These are phyloP conservation scores for Pharus latifolius DNA, from an alignment of 176 grass and related monocot genomes.

Conservation along the genomic window DNA sequence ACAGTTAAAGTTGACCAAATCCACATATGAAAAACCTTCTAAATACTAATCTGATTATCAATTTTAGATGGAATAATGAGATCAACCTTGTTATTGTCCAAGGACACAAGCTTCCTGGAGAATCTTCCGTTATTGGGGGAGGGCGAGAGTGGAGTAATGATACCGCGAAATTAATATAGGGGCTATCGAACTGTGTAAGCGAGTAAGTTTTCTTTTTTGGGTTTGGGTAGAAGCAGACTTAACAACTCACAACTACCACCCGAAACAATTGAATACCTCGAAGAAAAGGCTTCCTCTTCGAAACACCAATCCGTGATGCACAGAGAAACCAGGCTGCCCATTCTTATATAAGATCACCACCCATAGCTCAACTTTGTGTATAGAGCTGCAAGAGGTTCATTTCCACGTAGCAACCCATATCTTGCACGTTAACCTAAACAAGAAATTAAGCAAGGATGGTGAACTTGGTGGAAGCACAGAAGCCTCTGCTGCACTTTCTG, in stretches of 20 bases:
- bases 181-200: no score
- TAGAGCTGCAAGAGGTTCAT: background rate
- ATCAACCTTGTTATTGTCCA: no score
- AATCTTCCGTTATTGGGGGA: no score
- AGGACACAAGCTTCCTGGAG: no score
- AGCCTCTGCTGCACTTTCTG: slow-evolving; percentile 70
- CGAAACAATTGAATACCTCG: background rate
- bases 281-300: background rate
- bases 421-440: background rate
- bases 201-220: no score
- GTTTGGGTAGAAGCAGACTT: background rate
- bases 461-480: slow-evolving; percentile 74
- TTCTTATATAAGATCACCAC: slow-evolving; percentile 9
- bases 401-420: background rate
- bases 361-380: background rate
- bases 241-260: slow-evolving; percentile 32
- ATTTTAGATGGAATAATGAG: no score
- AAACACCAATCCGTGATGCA: background rate
- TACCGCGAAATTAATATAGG: no score
- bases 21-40: no score
- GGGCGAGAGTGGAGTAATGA: no score
- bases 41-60: no score
- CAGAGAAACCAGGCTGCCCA: background rate
- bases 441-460: slow-evolving; percentile 36
- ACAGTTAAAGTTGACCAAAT: no score